Percentiles rank a stretch among this genome's conserved stretches.
Evolutionary conservation across 768 basidiomycete genomes (phyloP).

Genomic region (Boletus sp.): DNA sequence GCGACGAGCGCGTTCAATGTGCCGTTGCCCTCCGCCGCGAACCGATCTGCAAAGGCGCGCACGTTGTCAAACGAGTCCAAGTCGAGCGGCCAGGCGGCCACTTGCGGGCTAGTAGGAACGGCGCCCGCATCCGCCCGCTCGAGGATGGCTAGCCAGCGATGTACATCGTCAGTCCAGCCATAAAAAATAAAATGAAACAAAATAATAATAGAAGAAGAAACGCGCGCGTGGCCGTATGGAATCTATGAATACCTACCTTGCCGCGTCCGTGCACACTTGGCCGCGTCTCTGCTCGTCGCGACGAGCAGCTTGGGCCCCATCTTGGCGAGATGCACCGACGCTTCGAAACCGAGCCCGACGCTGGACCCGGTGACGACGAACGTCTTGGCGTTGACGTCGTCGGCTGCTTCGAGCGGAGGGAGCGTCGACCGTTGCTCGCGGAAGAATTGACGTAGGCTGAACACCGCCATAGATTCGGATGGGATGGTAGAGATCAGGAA

Average conservation of each 20-base stretch:
- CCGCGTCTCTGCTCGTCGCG: constrained; percentile 32
- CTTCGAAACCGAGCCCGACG: constrained; percentile 32
- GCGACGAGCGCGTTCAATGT: constrained; percentile 30
- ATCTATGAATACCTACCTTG: constrained; percentile 12
- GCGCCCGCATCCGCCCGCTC: constrained; percentile 7
- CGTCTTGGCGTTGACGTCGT: constrained; percentile 43
- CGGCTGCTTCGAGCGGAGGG: constrained; percentile 1
- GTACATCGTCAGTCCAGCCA: neutral
- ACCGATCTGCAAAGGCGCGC: constrained; percentile 29
- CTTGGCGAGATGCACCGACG: constrained; percentile 30
- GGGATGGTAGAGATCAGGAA: too few relatives aligned
- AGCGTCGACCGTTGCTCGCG: constrained; percentile 23
- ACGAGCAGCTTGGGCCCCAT: constrained; percentile 33
- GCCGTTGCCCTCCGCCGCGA: constrained; percentile 18
- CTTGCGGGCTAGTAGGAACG: constrained; percentile 1
- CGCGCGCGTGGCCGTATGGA: too few relatives aligned
- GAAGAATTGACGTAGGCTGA: constrained; percentile 5
- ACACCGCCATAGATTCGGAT: neutral
- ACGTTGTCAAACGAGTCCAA: constrained; percentile 31
- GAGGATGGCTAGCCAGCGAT: constrained; percentile 1
- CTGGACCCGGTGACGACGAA: constrained; percentile 51
- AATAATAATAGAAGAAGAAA: too few relatives aligned
- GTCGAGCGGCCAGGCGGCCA: constrained; percentile 33
- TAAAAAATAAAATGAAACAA: neutral
- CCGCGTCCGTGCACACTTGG: constrained; percentile 20